Evolutionary conservation across 2,329 filamentous ascomycete genomes (phyloP).

Genomic region (Elsinoe arachidis): DNA sequence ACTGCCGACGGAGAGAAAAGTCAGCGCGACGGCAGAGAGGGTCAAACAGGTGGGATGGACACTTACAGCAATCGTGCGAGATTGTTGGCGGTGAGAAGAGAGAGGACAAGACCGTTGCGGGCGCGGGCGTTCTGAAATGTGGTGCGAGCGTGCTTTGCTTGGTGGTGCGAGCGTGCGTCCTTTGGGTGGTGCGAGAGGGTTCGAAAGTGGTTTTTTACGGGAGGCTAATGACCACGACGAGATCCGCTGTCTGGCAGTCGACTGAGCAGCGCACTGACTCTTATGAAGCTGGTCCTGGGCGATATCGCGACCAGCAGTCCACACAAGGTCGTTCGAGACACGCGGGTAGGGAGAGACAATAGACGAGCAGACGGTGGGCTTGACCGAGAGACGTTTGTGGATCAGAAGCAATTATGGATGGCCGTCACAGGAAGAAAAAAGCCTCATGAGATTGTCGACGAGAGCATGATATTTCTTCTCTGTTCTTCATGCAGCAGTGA

Average conservation of each 20-base stretch:
- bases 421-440: neutral
- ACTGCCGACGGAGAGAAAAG: neutral
- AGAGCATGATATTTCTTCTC: neutral
- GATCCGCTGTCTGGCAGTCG: conserved; percentile 5
- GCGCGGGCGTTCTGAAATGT: neutral
- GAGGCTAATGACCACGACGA: neutral
- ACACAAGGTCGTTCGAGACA: neutral
- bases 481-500: conserved; percentile 9
- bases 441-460: neutral
- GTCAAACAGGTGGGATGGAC: neutral
- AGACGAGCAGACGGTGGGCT: neutral
- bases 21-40: neutral
- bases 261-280: conserved; percentile 7
- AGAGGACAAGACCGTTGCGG: conserved; percentile 8
- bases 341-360: conserved; percentile 9
- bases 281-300: neutral
- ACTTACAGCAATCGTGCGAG: conserved; percentile 9
- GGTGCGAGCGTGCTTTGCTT: neutral
- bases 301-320: neutral
- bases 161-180: neutral
- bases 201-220: neutral
- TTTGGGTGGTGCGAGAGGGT: neutral
- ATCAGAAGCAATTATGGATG: too few relatives aligned
- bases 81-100: conserved; percentile 12
- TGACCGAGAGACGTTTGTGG: neutral